Conservation (phyloP, 2,329 filamentous ascomycete species). For the Trichoderma afroharzianum region DNA sequence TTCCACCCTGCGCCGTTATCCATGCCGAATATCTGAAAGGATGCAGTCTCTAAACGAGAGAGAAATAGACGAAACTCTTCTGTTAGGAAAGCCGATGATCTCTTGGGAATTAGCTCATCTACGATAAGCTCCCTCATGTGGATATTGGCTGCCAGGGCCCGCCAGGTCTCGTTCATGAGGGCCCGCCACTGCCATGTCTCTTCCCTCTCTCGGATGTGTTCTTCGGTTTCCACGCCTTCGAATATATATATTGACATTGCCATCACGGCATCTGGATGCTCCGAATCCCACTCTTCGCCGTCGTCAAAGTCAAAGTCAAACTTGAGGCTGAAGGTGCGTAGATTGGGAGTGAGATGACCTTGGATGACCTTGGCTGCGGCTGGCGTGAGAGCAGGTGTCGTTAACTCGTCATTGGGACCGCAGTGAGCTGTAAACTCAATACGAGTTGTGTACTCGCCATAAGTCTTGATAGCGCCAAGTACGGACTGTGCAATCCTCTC, state of each 20-base stretch:
- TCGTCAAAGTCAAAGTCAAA: neutral
- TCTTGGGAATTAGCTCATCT: neutral
- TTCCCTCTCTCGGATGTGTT: neutral
- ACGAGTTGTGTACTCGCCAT: neutral
- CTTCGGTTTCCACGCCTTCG: neutral
- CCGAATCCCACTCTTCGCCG: neutral
- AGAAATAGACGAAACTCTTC: conserved; percentile 3
- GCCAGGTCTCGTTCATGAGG: conserved; percentile 7
- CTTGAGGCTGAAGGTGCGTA: neutral
- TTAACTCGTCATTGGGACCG: neutral
- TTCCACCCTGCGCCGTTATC: neutral
- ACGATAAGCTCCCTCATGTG: conserved; percentile 1
- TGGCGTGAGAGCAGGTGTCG: neutral
- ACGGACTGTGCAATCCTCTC: neutral
- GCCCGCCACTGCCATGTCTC: neutral
- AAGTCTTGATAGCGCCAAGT: neutral
- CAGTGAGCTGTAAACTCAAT: neutral
- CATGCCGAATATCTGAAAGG: neutral
- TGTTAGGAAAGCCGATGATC: neutral
- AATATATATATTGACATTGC: neutral
- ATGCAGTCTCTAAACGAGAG: neutral
- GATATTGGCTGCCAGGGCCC: neutral
- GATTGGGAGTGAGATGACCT: neutral
- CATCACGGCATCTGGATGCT: neutral
- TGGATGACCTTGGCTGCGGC: neutral